Percentiles rank a stretch among this genome's conserved stretches.
These are phyloP conservation scores for Ramichloridium luteum DNA, from an alignment of 2,329 filamentous ascomycete species.

Conservation along the genomic window DNA sequence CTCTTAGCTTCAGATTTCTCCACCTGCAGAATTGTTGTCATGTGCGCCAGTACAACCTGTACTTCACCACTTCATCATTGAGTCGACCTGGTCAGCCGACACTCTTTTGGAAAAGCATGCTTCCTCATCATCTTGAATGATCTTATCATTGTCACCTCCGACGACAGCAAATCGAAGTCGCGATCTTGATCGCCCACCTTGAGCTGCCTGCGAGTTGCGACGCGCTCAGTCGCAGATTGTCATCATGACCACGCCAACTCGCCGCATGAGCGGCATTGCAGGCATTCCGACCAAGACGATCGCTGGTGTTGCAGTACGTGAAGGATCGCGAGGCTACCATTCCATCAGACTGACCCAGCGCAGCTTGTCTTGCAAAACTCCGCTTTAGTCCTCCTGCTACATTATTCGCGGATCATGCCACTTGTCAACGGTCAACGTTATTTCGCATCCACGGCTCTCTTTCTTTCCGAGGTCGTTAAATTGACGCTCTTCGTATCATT, in stretches of 20 bases:
- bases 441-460: conserved; percentile 84
- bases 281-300: conserved; percentile 57
- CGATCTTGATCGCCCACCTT: no score
- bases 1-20: no score
- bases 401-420: conserved; percentile 94
- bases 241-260: no score
- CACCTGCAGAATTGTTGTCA: no score
- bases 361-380: conserved; percentile 74
- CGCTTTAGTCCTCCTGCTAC: conserved; percentile 70
- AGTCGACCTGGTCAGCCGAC: conserved; percentile 11
- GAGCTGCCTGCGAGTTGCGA: no score
- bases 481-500: conserved; percentile 75
- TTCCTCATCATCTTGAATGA: no score
- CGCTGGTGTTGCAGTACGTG: conserved; percentile 48
- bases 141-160: no score
- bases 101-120: no score
- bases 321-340: conserved; percentile 6
- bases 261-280: conserved; percentile 22
- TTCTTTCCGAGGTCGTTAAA: conserved; percentile 87
- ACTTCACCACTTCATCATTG: no score
- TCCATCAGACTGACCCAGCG: conserved; percentile 6
- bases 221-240: no score
- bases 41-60: no score
- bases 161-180: no score
- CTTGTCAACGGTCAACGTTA: conserved; percentile 71